Evolutionary conservation across 257 asterid genomes (phyloP), one percentile per base, ranked within the genome.

Genomic region (Lycium ferocissimum): DNA sequence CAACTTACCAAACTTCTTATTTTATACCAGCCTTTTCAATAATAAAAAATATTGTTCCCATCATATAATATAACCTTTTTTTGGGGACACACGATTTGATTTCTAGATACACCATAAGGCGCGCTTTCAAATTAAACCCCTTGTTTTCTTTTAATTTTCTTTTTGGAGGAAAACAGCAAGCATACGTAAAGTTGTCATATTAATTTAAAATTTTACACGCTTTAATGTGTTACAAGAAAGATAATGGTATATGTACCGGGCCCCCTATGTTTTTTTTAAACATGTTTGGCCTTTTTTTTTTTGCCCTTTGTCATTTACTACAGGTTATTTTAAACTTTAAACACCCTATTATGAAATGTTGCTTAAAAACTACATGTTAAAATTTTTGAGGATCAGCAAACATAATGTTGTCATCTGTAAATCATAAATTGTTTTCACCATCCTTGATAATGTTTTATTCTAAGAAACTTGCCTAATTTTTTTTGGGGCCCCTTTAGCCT

Each of bases 121-220:
- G 79, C 18, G 79, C 79, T 71, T 38, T 43, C 79, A 71, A 40
- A 71, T 43, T 43, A 71, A 71, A 71, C n/a, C 17, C 56, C 79
- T 70, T 70, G 56, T 40, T 70, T 70, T 70, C 33, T 49, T 7
- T 49, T 17, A 38, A 14, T 70, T 40, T 40, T 40, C 35, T 8
- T 10, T 69, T 69, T 1, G 78, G 38, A 40, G 37, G 33, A 40
- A 40, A 40, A 70, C 56, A 17, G 4, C 79, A 40, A 70, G 13
- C 35, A 70, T 17, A 40, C 54, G 51, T 37, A 37, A 2, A 4
- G 54, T 40, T 40, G 11, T 49, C 56, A 70, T 4, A 40, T 40
- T 40, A 38, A 70, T 70, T 40, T 70, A 40, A 70, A 40, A 17
- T 17, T 40, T 40, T 38, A 17, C 79, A 70, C 79, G 56, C 33